Percentiles rank a stretch among this genome's conserved stretches.
phyloP scores from a whole-genome alignment of 306 rosid genomes.

The Glycine soja region DNA sequence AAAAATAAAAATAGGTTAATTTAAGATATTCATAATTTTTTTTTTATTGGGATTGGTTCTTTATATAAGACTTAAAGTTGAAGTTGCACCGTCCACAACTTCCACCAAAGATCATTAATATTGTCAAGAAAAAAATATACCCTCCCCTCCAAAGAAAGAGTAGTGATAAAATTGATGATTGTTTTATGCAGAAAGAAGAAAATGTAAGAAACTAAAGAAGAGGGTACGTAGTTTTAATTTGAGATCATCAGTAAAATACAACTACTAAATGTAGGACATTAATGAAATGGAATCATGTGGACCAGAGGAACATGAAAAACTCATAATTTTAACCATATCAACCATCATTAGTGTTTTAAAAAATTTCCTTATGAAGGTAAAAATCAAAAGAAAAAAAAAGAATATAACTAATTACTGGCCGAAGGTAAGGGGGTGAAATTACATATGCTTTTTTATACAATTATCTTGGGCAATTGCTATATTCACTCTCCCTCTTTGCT shows the following conservation, averaged over 20 bases:
- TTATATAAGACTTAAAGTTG: not conserved
- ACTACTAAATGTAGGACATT: not conserved
- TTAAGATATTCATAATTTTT: not conserved
- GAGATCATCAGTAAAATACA: not conserved
- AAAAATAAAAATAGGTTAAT: not conserved
- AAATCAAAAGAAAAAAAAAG: not conserved
- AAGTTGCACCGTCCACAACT: constrained; percentile 13
- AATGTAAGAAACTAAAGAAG: not conserved
- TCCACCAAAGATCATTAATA: not conserved
- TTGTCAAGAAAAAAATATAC: not conserved
- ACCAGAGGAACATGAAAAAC: not conserved
- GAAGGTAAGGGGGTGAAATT: not conserved
- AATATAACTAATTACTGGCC: constrained; percentile 48
- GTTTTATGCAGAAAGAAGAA: not conserved
- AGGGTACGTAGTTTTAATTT: not conserved
- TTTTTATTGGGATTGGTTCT: not conserved
- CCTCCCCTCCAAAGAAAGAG: not conserved
- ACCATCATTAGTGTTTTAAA: constrained; percentile 34
- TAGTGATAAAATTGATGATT: not conserved
- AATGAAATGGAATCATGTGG: not conserved
- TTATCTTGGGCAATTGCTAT: no score
- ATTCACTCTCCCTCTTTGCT: no score
- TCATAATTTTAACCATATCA: constrained; percentile 35
- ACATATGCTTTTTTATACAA: constrained; percentile 17
- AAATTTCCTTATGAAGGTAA: not conserved